Base-by-base conservation (phyloP, 2,329 filamentous ascomycete genomes). In the Diaporthe ilicicola region DNA sequence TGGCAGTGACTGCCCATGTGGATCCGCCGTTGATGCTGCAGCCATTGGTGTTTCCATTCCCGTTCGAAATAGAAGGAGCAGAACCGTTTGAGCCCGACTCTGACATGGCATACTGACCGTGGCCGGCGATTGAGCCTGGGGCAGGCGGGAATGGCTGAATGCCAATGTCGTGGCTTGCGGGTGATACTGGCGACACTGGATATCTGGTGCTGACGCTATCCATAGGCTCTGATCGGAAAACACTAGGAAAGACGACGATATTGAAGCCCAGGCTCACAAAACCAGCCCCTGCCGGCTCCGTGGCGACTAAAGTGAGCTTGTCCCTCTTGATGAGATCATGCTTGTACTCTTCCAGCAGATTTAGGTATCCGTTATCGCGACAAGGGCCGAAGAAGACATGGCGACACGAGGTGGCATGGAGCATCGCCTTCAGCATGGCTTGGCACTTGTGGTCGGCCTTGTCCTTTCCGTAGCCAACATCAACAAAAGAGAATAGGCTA, bases 401-500 rank as follows among this genome's bases (percentile, higher is more conserved):
- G 13, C 76, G 76, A 75, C 79, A 81, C 51, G 80, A 77, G 12
- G 75, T 73, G 37, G 78, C 74, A 53, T 75, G 76, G 22, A 77
- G 74, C 80, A 81, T 81, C 32, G 79, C 50, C 39, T 80, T 76
- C 55, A 81, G 75, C 46, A 79, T 76, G 75, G 80, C 79, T 12
- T 78, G 77, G 44, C 79, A 78, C 69, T 80, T 81, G 69, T 80
- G 75, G 42, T 81, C 79, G 27, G 80, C 78, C 65, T 77, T 77
- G 61, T 81, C 79, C 66, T 81, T 81, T 46, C 79, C 80, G 22
- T 74, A 74, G 48, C 79, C 79, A 22, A 81, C 79, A 67, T 81
- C 79, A 56, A 78, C 74, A 69, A 81, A 80, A 59, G 76, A 78
- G 73, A 81, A 81, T 4, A 81, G 74, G 56, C 64, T 65, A 56